These are phyloP conservation scores for Kwoniella shivajii DNA, from an alignment of 1,284 basidiomycete genomes.

Conservation along the genomic window DNA sequence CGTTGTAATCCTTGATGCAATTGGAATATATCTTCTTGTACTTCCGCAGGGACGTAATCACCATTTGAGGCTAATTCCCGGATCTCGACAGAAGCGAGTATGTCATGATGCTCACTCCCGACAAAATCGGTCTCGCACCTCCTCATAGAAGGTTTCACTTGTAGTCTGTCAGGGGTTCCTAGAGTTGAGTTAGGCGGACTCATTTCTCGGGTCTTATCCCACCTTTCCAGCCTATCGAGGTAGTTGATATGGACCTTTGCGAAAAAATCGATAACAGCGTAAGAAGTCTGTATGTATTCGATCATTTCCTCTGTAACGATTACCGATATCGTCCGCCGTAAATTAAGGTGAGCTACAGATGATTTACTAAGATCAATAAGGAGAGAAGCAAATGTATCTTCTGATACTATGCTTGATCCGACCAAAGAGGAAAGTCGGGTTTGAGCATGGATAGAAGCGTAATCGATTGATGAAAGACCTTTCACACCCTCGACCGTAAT, in stretches of 20 bases:
- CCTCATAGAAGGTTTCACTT: constrained; percentile 66
- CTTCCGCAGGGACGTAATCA: constrained; percentile 79
- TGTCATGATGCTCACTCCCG: constrained; percentile 83
- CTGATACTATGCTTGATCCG: constrained; percentile 67
- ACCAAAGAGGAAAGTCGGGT: constrained; percentile 78
- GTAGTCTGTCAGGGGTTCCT: constrained; percentile 16
- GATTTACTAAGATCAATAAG: constrained; percentile 72
- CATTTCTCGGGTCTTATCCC: constrained; percentile 70
- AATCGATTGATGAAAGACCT: constrained; percentile 81
- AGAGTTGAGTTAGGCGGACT: constrained; percentile 6
- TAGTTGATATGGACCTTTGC: constrained; percentile 77
- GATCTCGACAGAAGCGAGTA: constrained; percentile 81
- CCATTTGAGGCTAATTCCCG: constrained; percentile 84
- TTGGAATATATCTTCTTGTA: constrained; percentile 81
- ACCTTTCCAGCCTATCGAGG: constrained; percentile 81
- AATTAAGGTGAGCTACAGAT: constrained; percentile 73
- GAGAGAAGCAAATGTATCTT: constrained; percentile 78
- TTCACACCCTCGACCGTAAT: constrained; percentile 81
- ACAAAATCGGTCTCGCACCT: constrained; percentile 90
- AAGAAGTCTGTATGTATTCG: constrained; percentile 69
- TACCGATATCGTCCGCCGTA: constrained; percentile 77
- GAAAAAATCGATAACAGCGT: constrained; percentile 85
- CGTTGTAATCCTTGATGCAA: constrained; percentile 93
- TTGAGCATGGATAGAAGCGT: constrained; percentile 79
- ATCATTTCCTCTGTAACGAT: constrained; percentile 72